phyloP scores from a whole-genome alignment of 306 rosid species.

The Malus asiatica region DNA sequence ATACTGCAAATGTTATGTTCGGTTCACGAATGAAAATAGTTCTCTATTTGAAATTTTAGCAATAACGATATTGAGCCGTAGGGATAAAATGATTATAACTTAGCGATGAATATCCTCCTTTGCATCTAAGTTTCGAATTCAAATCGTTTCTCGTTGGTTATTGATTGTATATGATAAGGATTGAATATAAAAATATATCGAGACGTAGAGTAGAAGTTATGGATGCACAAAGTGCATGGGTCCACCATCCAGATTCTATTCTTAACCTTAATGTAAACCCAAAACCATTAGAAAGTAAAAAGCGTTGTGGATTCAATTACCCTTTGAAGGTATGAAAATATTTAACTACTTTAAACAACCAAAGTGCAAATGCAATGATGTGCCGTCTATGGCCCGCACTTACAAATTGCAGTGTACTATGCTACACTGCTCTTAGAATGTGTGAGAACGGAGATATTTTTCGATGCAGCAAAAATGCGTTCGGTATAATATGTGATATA shows the following conservation, averaged over 20 bases:
- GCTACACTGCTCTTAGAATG: background rate
- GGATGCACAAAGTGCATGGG: background rate
- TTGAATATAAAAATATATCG: background rate
- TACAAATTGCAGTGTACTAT: background rate
- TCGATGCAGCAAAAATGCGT: no score
- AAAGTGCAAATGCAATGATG: background rate
- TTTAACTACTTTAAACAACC: background rate
- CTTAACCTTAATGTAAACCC: background rate
- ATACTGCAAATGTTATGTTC: no score
- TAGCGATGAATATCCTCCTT: no score
- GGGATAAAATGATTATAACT: no score
- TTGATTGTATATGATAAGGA: no score
- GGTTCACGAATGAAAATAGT: no score
- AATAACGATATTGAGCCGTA: no score
- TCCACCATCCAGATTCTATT: background rate
- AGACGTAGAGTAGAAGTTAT: background rate
- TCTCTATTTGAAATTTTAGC: no score
- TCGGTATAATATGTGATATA: no score
- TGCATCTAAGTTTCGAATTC: no score
- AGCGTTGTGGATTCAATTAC: background rate
- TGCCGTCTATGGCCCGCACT: conserved; percentile 50
- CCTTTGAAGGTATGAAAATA: background rate
- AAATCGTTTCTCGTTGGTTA: background rate
- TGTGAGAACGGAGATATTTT: background rate
- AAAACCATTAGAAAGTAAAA: background rate